Conservation (phyloP, 108 stramenopile species). For the Chaetoceros tenuissimus region DNA sequence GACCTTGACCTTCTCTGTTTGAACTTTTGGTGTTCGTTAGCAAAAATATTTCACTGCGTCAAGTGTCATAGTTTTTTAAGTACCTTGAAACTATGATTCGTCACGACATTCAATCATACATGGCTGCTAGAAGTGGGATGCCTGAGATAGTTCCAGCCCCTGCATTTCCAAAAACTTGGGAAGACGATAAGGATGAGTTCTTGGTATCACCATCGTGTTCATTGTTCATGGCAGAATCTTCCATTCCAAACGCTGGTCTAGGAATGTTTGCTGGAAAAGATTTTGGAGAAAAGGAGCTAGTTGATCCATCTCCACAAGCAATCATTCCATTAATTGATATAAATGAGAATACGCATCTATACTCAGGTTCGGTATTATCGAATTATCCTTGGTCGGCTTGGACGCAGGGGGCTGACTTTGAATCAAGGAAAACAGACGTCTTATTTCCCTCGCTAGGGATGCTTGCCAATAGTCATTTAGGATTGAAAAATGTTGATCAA, state of each 20-base stretch:
- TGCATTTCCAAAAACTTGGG: no score
- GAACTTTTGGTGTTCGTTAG: no score
- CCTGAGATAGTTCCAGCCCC: no score
- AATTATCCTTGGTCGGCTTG: not conserved
- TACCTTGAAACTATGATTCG: no score
- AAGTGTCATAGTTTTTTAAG: no score
- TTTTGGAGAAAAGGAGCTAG: conserved; percentile 13
- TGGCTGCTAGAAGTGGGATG: no score
- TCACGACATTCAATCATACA: no score
- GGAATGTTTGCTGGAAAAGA: conserved; percentile 62
- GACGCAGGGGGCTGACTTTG: not conserved
- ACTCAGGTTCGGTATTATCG: not conserved
- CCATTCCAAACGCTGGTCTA: conserved; percentile 52
- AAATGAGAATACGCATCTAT: conserved; percentile 1
- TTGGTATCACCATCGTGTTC: not conserved
- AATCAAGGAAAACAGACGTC: not conserved
- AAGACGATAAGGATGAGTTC: no score
- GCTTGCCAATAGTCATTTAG: conserved; percentile 42
- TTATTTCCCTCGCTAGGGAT: conserved; percentile 32
- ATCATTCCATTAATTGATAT: conserved; percentile 33
- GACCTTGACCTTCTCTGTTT: no score
- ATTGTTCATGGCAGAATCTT: conserved; percentile 34
- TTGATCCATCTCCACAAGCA: conserved; percentile 21
- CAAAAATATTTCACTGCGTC: no score
- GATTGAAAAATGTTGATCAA: not conserved